These are phyloP conservation scores for Tilletia indica DNA, from an alignment of 1,284 basidiomycete species.

Conservation along the genomic window DNA sequence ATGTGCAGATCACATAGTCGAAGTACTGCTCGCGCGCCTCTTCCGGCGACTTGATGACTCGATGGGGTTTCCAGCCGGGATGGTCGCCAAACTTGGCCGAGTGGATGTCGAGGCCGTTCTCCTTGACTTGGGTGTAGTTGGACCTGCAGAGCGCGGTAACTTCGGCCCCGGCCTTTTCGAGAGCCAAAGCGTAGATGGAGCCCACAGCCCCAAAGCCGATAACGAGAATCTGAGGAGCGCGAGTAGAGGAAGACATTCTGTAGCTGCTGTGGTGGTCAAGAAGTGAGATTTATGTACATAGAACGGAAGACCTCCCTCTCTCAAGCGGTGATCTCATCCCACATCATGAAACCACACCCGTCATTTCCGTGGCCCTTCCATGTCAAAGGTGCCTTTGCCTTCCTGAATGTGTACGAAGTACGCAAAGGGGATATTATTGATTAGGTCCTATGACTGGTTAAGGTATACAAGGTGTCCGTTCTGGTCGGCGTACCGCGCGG, in stretches of 20 bases:
- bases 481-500: neutral
- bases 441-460: too few relatives aligned
- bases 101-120: constrained; percentile 62
- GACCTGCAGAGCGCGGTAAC: constrained; percentile 74
- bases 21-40: constrained; percentile 67
- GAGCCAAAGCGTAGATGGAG: constrained; percentile 64
- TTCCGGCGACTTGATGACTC: constrained; percentile 65
- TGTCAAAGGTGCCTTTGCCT: too few relatives aligned
- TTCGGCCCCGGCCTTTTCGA: constrained; percentile 66
- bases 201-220: constrained; percentile 62
- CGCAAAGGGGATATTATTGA: too few relatives aligned
- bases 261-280: too few relatives aligned
- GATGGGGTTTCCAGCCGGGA: constrained; percentile 66
- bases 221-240: constrained; percentile 55
- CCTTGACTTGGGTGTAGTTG: constrained; percentile 66
- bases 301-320: too few relatives aligned
- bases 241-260: too few relatives aligned
- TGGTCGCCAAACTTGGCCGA: constrained; percentile 67
- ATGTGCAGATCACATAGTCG: constrained; percentile 63
- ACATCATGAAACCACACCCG: too few relatives aligned
- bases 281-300: too few relatives aligned
- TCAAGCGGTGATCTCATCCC: too few relatives aligned
- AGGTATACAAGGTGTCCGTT: too few relatives aligned
- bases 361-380: too few relatives aligned
- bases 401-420: too few relatives aligned